Conservation (phyloP, 2,329 filamentous ascomycete species). For the Microdochium bolleyi region DNA sequence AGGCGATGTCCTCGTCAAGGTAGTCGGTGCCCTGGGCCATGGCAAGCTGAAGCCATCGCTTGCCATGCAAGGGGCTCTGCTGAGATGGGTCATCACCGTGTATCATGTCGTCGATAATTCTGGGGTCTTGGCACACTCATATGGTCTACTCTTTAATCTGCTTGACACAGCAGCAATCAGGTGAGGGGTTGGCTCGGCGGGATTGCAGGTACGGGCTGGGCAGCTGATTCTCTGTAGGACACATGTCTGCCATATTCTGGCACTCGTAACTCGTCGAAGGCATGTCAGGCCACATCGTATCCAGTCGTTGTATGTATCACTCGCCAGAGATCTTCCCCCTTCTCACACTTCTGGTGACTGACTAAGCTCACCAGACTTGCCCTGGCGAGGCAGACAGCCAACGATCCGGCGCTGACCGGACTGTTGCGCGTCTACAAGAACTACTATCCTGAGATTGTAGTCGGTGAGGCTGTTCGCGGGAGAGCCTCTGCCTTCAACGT, state of each 20-base stretch:
- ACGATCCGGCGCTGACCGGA: constrained; percentile 67
- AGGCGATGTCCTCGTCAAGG: constrained; percentile 50
- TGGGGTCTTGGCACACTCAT: constrained; percentile 57
- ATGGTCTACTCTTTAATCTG: constrained; percentile 71
- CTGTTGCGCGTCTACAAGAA: constrained; percentile 80
- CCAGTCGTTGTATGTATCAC: constrained; percentile 54
- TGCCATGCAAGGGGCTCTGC: constrained; percentile 59
- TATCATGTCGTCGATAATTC: constrained; percentile 63
- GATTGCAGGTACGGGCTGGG: background rate
- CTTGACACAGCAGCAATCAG: constrained; percentile 73
- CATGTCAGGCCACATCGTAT: constrained; percentile 82
- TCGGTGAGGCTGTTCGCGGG: constrained; percentile 57
- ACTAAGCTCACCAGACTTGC: constrained; percentile 35
- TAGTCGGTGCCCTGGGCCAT: constrained; percentile 70
- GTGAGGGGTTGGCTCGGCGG: constrained; percentile 23
- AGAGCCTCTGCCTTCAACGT: constrained; percentile 56
- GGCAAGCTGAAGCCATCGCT: constrained; percentile 68
- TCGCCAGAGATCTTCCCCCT: background rate
- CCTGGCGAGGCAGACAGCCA: constrained; percentile 52
- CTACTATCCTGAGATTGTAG: constrained; percentile 83
- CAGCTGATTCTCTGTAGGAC: constrained; percentile 26
- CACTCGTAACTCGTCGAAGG: constrained; percentile 69
- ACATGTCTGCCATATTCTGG: constrained; percentile 68
- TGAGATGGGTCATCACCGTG: constrained; percentile 73
- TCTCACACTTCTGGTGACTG: background rate